A percentile compares a stretch with the other conserved stretches of the same genome.
phyloP scores from a whole-genome alignment of 1,284 basidiomycete genomes.

The Melampsora americana region DNA sequence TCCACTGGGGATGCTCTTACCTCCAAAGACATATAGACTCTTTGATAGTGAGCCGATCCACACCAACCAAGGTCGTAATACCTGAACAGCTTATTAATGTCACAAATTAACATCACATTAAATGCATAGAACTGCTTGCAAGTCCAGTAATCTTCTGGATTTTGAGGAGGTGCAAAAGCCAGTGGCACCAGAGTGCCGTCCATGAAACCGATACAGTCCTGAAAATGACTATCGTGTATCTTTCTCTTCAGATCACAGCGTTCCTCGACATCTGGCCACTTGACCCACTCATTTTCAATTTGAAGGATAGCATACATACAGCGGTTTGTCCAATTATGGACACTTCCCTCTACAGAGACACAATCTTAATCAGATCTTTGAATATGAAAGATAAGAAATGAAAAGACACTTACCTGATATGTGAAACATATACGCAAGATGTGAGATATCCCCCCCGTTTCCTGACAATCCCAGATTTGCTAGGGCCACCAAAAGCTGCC shows the following conservation, averaged over 20 bases:
- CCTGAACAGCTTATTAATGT: too few species aligned
- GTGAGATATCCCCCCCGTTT: too few species aligned
- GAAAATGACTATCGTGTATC: too few species aligned
- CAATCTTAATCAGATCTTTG: neutral
- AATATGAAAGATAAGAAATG: too few species aligned
- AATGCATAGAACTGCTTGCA: neutral
- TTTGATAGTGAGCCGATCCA: neutral
- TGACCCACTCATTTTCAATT: neutral
- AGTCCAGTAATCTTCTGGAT: neutral
- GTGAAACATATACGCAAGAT: neutral
- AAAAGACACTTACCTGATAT: neutral
- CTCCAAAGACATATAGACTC: neutral
- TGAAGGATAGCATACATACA: neutral
- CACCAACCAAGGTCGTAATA: too few species aligned
- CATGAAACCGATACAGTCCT: too few species aligned
- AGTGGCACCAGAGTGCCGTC: neutral
- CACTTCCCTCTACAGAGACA: neutral
- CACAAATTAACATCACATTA: too few species aligned
- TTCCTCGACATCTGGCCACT: neutral
- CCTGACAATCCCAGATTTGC: too few species aligned
- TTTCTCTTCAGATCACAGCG: neutral
- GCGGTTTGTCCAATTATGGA: neutral
- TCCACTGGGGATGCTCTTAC: too few species aligned
- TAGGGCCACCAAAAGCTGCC: too few species aligned
- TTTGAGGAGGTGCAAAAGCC: neutral